These are phyloP conservation scores for Phytophthora hybrid DNA, from an alignment of 352 stramenopile genomes.

Conservation along the genomic window DNA sequence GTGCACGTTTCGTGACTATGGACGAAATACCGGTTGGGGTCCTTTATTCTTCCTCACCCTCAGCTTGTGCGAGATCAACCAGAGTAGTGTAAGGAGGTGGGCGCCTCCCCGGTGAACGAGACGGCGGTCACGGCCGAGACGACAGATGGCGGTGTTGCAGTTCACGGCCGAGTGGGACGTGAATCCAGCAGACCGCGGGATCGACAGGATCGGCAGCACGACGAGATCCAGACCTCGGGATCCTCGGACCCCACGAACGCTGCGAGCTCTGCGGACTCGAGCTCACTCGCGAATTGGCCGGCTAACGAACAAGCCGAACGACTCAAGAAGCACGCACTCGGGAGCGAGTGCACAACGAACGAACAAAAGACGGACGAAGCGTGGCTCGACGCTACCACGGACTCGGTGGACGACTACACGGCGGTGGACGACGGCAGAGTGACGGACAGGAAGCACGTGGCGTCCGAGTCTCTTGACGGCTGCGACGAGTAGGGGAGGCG, in stretches of 20 bases:
- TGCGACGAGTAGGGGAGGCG: too few species aligned
- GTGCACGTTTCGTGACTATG: too few species aligned
- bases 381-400: background rate
- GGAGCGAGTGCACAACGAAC: background rate
- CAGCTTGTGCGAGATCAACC: too few species aligned
- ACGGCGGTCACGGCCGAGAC: background rate
- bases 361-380: background rate
- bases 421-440: background rate
- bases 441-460: background rate
- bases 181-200: background rate
- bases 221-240: background rate
- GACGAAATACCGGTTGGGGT: too few species aligned
- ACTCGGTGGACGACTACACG: background rate
- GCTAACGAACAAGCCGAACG: slow-evolving; percentile 3
- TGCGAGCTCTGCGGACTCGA: background rate
- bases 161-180: slow-evolving; percentile 1
- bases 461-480: background rate
- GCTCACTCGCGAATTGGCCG: background rate
- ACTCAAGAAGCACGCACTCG: background rate
- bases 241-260: background rate
- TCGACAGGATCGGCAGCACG: background rate
- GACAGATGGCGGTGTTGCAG: background rate
- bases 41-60: too few species aligned
- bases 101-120: background rate
- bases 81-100: slow-evolving; percentile 1